Conservation (phyloP, 202 grass and related monocot genomes). For the Brachypodium distachyon region DNA sequence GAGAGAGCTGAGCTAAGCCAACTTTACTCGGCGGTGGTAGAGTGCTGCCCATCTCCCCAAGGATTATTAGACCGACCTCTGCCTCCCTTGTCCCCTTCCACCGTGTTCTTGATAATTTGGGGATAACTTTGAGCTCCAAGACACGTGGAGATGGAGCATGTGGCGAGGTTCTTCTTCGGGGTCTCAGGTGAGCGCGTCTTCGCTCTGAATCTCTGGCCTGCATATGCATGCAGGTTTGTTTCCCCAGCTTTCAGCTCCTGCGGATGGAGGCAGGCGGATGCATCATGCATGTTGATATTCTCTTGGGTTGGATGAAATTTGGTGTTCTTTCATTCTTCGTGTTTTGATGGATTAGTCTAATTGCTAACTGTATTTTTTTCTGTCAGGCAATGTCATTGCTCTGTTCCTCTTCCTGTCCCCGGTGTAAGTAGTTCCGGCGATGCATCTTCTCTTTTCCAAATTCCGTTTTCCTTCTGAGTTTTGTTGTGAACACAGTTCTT, state of each 20-base stretch:
- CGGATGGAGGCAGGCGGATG: neutral
- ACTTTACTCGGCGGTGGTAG: too few relatives aligned
- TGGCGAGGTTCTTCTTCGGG: slow-evolving; percentile 50
- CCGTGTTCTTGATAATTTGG: neutral
- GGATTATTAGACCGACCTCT: neutral
- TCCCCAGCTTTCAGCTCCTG: neutral
- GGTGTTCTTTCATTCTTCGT: neutral
- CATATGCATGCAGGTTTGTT: too few relatives aligned
- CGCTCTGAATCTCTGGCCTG: neutral
- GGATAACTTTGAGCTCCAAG: neutral
- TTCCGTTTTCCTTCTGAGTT: neutral
- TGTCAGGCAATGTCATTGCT: slow-evolving; percentile 69
- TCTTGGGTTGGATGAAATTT: neutral
- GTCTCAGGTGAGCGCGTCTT: slow-evolving; percentile 24
- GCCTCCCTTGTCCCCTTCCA: neutral
- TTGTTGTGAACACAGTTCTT: neutral
- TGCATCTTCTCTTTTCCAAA: neutral
- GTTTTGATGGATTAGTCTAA: neutral
- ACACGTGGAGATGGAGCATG: slow-evolving; percentile 23
- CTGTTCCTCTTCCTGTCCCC: slow-evolving; percentile 83
- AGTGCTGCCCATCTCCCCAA: neutral
- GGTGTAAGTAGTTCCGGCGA: slow-evolving; percentile 38
- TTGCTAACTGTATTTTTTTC: neutral
- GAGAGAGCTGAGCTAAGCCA: neutral
- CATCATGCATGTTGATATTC: neutral